Evolutionary conservation across 2,329 filamentous ascomycete species (phyloP), one percentile per base, ranked within the genome.

Genomic region (Neocucurbitaria cava): DNA sequence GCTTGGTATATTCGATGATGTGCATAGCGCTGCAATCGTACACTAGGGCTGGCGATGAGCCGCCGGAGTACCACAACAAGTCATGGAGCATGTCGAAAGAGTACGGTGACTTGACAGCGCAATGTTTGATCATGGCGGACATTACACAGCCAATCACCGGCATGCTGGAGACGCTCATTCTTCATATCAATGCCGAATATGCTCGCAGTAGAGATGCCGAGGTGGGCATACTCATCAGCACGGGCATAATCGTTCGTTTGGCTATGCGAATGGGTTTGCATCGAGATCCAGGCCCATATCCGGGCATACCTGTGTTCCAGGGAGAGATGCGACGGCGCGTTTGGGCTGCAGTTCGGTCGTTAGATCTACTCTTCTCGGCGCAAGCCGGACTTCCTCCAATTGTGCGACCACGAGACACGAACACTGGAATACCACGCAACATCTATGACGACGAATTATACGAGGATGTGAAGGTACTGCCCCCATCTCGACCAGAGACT

Each of bases 391-490:
- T 85, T 21, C 82, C 81, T 20, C 77, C 78, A 4, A 92, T 93
- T 83, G 87, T 93, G 23, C 85, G 89, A 58, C 83, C 89, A 11
- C 82, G 89, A 43, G 88, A 92, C 68, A 92, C 87, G 50, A 91
- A 95, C 66, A 89, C 90, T 0, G 83, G 89, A 63, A 77, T 91
- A 5, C 91, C 91, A 1, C 85, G 87, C 52, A 95, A 94, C 67
- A 83, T 94, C 15, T 91, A 90, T 69, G 91, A 95, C 63, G 89
- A 93, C 58, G 91, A 94, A 62, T 87, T 95, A 35, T 83, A 87
- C 42, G 87, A 89, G 3, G 83, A 85, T 20, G 89, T 86, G 58
- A 89, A 87, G 61, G 77, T 82, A 7, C 74, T 94, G 9, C 91
- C 91, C 1, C 83, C 85, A 1, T 85, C 89, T 0, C 80, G 89